phyloP scores from a whole-genome alignment of 306 rosid species.

The Lathyrus tuberosus region DNA sequence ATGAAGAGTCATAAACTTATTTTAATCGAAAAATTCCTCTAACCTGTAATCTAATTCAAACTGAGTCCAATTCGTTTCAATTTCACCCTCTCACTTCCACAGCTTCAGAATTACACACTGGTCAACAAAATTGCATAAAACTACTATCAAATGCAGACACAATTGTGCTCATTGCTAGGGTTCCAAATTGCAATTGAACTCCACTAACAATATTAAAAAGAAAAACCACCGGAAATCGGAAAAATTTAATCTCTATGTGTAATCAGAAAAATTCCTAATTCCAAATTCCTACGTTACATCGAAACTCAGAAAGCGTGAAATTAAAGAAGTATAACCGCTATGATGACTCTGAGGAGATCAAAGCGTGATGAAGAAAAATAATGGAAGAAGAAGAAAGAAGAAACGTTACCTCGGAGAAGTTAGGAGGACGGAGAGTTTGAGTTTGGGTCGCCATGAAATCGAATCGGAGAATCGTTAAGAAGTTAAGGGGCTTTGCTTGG shows the following conservation, averaged over 20 bases:
- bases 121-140: neutral
- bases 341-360: too few relatives aligned
- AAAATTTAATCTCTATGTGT: too few relatives aligned
- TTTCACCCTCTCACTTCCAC: neutral
- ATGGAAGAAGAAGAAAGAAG: too few relatives aligned
- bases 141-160: neutral
- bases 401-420: conserved; percentile 47
- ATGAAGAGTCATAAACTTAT: neutral
- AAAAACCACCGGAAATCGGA: neutral
- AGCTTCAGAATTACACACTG: neutral
- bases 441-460: conserved; percentile 38
- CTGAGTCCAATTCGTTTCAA: neutral
- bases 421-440: conserved; percentile 41
- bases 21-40: neutral
- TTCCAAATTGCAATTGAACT: neutral
- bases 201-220: too few relatives aligned
- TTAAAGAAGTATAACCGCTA: too few relatives aligned
- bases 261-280: too few relatives aligned
- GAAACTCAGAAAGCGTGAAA: too few relatives aligned
- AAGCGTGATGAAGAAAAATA: too few relatives aligned
- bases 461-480: conserved; percentile 15
- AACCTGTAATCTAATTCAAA: neutral
- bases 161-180: neutral
- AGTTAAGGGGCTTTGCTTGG: conserved; percentile 1
- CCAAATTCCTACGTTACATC: too few relatives aligned